Percentiles rank a stretch among this genome's conserved stretches.
Evolutionary conservation across 768 basidiomycete genomes (phyloP).

Genomic region (Lactifluus volemus): DNA sequence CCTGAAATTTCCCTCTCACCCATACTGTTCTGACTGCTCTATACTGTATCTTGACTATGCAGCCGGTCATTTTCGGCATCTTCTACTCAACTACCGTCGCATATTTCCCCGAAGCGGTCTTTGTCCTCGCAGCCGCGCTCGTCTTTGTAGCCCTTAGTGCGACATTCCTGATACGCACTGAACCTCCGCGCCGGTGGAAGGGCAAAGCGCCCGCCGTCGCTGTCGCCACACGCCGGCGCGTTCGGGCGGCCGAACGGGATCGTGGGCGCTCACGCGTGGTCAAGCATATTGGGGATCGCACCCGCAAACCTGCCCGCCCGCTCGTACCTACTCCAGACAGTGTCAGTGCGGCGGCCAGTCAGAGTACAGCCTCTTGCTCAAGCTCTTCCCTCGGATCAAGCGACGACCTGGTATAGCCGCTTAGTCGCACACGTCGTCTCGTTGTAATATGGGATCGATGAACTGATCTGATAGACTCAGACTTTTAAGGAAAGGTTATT

Average conservation of each 20-base stretch:
- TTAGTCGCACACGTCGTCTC: not conserved
- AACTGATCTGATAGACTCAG: too few relatives aligned
- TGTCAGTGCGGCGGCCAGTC: not conserved
- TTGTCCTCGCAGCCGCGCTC: slow-evolving; percentile 50
- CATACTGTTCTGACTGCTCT: not conserved
- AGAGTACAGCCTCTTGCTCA: not conserved
- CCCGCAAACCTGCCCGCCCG: not conserved
- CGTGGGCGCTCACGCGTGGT: slow-evolving; percentile 19
- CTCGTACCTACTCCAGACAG: not conserved
- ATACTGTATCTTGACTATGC: slow-evolving; percentile 5
- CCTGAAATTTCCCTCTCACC: slow-evolving; percentile 20
- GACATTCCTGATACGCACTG: slow-evolving; percentile 35
- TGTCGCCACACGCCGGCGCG: not conserved
- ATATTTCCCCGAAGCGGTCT: slow-evolving; percentile 59
- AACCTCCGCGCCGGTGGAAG: slow-evolving; percentile 4
- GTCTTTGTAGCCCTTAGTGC: slow-evolving; percentile 41
- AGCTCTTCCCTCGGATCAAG: not conserved
- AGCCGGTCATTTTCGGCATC: slow-evolving; percentile 64
- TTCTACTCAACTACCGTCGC: slow-evolving; percentile 59
- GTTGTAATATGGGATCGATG: not conserved
- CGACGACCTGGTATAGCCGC: slow-evolving; percentile 3
- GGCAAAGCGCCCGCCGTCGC: slow-evolving; percentile 12
- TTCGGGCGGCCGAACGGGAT: slow-evolving; percentile 6
- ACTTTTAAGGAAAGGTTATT: not conserved
- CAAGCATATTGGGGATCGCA: slow-evolving; percentile 18